phyloP scores from a whole-genome alignment of 2,329 filamentous ascomycete genomes.

The Purpureocillium lavendulum region DNA sequence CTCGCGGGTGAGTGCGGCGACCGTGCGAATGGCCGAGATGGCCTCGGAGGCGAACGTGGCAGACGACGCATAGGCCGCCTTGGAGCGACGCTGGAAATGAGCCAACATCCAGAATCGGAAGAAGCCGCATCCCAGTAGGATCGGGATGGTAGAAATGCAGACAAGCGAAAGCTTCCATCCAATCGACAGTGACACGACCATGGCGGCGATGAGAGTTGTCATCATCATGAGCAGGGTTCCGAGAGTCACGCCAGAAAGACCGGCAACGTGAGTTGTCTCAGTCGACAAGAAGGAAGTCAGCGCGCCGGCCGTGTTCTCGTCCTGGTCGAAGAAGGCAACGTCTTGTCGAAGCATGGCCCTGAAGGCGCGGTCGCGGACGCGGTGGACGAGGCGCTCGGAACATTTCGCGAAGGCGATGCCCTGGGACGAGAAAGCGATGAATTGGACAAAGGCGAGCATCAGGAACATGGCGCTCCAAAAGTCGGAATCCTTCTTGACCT shows the following conservation, averaged over 20 bases:
- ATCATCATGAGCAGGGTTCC: constrained; percentile 75
- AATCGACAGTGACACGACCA: constrained; percentile 61
- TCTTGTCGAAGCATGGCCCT: constrained; percentile 85
- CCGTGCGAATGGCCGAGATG: constrained; percentile 87
- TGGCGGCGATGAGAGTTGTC: constrained; percentile 71
- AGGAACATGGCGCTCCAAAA: constrained; percentile 89
- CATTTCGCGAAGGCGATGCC: constrained; percentile 73
- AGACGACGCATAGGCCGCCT: constrained; percentile 69
- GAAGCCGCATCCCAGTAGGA: constrained; percentile 75
- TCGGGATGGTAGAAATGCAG: constrained; percentile 68
- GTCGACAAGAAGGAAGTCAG: constrained; percentile 84
- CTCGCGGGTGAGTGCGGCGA: constrained; percentile 84
- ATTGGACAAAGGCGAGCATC: constrained; percentile 68
- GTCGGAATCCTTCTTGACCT: constrained; percentile 61
- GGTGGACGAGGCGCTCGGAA: constrained; percentile 78
- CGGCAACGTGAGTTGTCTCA: constrained; percentile 81
- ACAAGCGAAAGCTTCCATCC: constrained; percentile 87
- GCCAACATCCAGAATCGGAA: constrained; percentile 80
- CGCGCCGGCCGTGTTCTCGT: constrained; percentile 82
- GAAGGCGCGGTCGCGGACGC: constrained; percentile 77
- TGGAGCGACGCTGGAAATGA: constrained; percentile 69
- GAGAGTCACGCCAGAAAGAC: constrained; percentile 78
- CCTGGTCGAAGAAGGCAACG: constrained; percentile 81
- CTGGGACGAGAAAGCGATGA: constrained; percentile 60
- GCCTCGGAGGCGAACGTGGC: constrained; percentile 89